A percentile compares a stretch with the other conserved stretches of the same genome.
Evolutionary conservation across 805 yeast species (phyloP).

Genomic region (Zygosaccharomyces pseudorouxii): DNA sequence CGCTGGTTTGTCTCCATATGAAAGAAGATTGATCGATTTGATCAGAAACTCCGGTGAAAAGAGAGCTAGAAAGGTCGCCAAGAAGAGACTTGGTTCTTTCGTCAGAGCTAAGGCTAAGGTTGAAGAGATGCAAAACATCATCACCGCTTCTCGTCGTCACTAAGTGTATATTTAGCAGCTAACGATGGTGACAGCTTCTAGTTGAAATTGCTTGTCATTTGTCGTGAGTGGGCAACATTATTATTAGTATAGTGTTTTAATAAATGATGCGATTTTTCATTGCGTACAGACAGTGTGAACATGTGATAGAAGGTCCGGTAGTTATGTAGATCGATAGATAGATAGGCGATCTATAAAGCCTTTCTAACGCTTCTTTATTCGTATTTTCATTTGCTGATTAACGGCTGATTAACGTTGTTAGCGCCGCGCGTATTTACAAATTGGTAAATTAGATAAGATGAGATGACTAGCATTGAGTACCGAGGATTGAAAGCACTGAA

Average conservation of each 20-base stretch:
- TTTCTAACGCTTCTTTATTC: too few relatives aligned
- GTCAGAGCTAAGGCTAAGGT: constrained; percentile 99
- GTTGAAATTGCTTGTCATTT: neutral
- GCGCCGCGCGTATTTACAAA: too few relatives aligned
- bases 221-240: constrained; percentile 3
- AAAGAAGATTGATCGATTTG: constrained; percentile 98
- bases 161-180: constrained; percentile 36
- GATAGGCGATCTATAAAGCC: too few relatives aligned
- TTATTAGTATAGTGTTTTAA: constrained; percentile 4
- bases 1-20: constrained; percentile 99
- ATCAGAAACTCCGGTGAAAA: constrained; percentile 99
- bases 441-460: too few relatives aligned
- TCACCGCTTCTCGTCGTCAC: constrained; percentile 95
- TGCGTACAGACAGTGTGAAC: neutral
- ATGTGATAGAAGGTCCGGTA: neutral
- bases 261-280: constrained; percentile 6
- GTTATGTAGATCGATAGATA: too few relatives aligned
- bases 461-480: too few relatives aligned
- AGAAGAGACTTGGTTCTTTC: constrained; percentile 99
- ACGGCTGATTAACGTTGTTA: too few relatives aligned
- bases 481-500: too few relatives aligned
- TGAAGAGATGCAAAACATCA: constrained; percentile 95
- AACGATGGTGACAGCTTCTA: constrained; percentile 1
- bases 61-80: constrained; percentile 99
- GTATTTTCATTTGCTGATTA: too few relatives aligned